These are phyloP conservation scores for Cladophialophora bantiana DNA, from an alignment of 2,329 filamentous ascomycete genomes.

Conservation along the genomic window DNA sequence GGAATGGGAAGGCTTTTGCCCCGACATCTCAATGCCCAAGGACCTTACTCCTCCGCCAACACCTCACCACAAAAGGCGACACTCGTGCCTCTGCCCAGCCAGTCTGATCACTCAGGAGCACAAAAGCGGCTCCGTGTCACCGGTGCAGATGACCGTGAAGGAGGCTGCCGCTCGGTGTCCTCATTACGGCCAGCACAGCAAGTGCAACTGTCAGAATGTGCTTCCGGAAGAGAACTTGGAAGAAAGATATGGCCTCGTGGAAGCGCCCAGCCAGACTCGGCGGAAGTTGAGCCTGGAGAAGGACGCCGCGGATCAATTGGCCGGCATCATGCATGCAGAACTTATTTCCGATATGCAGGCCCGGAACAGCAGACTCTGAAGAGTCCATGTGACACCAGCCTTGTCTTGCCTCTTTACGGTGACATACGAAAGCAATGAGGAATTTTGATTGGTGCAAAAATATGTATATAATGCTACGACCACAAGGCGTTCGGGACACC, in stretches of 20 bases:
- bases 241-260: slow-evolving; percentile 32
- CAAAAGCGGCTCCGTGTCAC: slow-evolving; percentile 21
- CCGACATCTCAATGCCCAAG: slow-evolving; percentile 35
- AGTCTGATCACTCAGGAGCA: slow-evolving; percentile 19
- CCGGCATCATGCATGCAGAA: slow-evolving; percentile 33
- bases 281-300: slow-evolving; percentile 24
- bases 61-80: slow-evolving; percentile 26
- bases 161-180: neutral
- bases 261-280: slow-evolving; percentile 25
- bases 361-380: slow-evolving; percentile 23
- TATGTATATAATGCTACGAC: neutral
- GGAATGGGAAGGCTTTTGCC: slow-evolving; percentile 33
- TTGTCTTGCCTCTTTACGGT: neutral
- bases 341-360: slow-evolving; percentile 32
- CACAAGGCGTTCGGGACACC: neutral
- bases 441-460: neutral
- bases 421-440: neutral
- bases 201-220: slow-evolving; percentile 33
- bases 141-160: slow-evolving; percentile 32
- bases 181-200: slow-evolving; percentile 17
- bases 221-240: slow-evolving; percentile 31
- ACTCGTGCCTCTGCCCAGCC: slow-evolving; percentile 32
- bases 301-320: slow-evolving; percentile 24
- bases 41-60: slow-evolving; percentile 18
- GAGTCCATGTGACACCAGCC: neutral